Conservation (phyloP, 1,284 basidiomycete genomes). For the Megacollybia platyphylla region DNA sequence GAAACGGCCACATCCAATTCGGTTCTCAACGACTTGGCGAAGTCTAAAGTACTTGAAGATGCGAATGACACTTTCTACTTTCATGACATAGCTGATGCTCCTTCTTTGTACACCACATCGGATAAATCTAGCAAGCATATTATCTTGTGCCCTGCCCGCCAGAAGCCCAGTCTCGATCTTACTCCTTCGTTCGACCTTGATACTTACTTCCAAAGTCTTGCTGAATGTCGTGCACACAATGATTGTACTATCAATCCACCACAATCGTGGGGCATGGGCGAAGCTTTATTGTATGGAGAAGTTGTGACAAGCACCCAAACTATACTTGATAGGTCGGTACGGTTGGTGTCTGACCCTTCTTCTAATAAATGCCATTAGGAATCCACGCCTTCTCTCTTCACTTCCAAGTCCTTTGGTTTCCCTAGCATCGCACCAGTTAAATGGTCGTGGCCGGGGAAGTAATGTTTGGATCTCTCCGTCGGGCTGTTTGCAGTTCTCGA, state of each 20-base stretch:
- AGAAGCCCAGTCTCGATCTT: slow-evolving; percentile 25
- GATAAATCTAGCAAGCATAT: slow-evolving; percentile 31
- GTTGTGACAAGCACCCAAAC: slow-evolving; percentile 93
- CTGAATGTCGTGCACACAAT: slow-evolving; percentile 14
- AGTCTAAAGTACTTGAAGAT: slow-evolving; percentile 35
- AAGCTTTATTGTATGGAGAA: slow-evolving; percentile 77
- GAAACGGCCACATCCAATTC: slow-evolving; percentile 21
- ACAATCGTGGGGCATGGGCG: slow-evolving; percentile 50
- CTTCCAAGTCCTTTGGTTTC: slow-evolving; percentile 73
- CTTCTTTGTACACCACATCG: slow-evolving; percentile 19
- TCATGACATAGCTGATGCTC: slow-evolving; percentile 23
- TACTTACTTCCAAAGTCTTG: slow-evolving; percentile 32
- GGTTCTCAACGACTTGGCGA: slow-evolving; percentile 14
- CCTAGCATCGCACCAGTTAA: slow-evolving; percentile 79
- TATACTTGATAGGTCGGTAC: slow-evolving; percentile 77
- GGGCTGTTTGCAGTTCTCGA: slow-evolving; percentile 82
- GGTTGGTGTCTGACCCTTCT: neutral
- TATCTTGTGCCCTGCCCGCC: slow-evolving; percentile 28
- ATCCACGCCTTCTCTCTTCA: slow-evolving; percentile 56
- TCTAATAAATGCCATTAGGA: slow-evolving; percentile 33
- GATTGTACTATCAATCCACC: slow-evolving; percentile 8
- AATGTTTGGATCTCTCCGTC: slow-evolving; percentile 92
- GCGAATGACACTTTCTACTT: slow-evolving; percentile 61
- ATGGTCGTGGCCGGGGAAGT: slow-evolving; percentile 79
- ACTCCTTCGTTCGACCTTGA: slow-evolving; percentile 47